Evolutionary conservation across 257 asterid genomes (phyloP), one percentile per base, ranked within the genome.

Genomic region (Solanum sitiens): DNA sequence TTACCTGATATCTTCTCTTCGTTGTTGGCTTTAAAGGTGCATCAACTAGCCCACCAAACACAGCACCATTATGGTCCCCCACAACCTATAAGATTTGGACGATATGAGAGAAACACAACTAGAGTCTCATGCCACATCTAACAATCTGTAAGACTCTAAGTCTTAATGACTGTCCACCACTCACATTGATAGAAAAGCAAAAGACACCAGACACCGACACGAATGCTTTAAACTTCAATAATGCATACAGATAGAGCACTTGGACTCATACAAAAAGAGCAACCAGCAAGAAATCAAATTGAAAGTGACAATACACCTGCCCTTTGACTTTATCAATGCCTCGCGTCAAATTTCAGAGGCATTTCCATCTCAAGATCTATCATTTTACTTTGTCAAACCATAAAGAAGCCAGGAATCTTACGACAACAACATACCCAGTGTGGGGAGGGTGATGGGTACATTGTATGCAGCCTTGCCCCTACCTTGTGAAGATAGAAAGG

Each of bases 21-120:
- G 90, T 95, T 86, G 95, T 88, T 82, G 98, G 91, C 92, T 89
- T 91, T 92, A 97, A 89, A 61, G 99, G 99, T 82, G 98, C 98
- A 87, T 97, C 98, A 72, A 97, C 99, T 89, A 97, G 91, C 67
- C 99, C 99, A 70, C 99, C 99, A 92, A 95, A 97, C 85, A 96
- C 92, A 40, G 98, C 94, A 75, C 99, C 98, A 7, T 90, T 93
- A 67, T 96, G 93, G 87, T 97, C 99, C 86, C 99, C 99, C 27
- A 97, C 98, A 91, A 94, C 99, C 99, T 97, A 87, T 79, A 90
- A 85, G 30, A 45, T 42, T 61, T 16, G 86, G 86, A 76, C 45
- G 27, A 76, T 32, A 65, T 21, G 20, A 86, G 77, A 50, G 61
- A 86, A 59, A 83, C 82, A 86, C 50, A 44, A 80, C 85, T 30